Base-by-base conservation (phyloP, 2,329 filamentous ascomycete genomes). In the Penicillium sumatraense region DNA sequence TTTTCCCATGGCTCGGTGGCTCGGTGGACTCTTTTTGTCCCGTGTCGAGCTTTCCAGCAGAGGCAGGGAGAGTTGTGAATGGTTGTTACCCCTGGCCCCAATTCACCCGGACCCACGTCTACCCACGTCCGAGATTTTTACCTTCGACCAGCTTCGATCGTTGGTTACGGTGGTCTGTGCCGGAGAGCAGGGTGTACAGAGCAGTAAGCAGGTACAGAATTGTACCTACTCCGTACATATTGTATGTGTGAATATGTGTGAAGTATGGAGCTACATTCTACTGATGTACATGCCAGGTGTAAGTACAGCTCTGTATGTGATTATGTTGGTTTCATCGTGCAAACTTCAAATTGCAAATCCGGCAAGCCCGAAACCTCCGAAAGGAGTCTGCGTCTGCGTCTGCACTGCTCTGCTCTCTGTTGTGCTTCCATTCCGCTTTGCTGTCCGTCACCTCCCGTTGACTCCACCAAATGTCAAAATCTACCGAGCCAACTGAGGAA, bases 401-500 rank as follows among this genome's bases (percentile, higher is more conserved):
- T 6, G 13, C n/a, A 7, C 11, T 36, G 14, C 3, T n/a, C n/a
- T 20, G 8, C 20, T 44, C 24, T 27, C 13, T 44, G 14, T 27
- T 18, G 8, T 27, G 11, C 23, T 27, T 44, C 10, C 23, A 13
- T n/a, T 21, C 18, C 9, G 2, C 3, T 40, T 18, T 40, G 20
- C 35, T 51, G 23, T 10, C 38, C 48, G 38, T 51, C 38, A 49
- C 36, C 26, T 41, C 13, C 48, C 36, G 36, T 27, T n/a, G 36
- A 49, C 48, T 51, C 42, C 45, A 53, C 54, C 47, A 18, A 20
- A 14, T 58, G 53, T 58, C 58, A 54, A 53, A 59, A 55, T 51
- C 38, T 52, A 52, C 52, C 54, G 54, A 56, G 27, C 58, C 49
- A 24, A 55, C 49, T 55, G 23, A 29, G 57, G 55, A 55, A 60